phyloP scores from a whole-genome alignment of 1,284 basidiomycete species.

The Cutaneotrichosporon mucoides region DNA sequence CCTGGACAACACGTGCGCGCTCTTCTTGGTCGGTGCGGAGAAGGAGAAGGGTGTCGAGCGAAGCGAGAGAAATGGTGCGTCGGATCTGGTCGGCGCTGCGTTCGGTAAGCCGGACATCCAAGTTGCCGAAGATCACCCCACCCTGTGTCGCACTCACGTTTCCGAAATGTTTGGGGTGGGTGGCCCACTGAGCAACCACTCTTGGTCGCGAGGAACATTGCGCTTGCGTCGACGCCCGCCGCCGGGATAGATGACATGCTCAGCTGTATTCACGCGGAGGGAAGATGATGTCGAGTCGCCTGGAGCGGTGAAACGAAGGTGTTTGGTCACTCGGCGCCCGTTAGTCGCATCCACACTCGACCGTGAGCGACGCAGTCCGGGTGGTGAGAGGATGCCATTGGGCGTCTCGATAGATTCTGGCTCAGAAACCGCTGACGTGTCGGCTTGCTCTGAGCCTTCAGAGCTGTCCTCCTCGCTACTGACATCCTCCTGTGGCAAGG shows the following conservation, averaged over 20 bases:
- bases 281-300: not conserved
- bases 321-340: constrained; percentile 5
- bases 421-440: not conserved
- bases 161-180: constrained; percentile 46
- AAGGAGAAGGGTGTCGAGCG: constrained; percentile 39
- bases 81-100: constrained; percentile 47
- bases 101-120: not conserved
- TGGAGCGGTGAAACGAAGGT: constrained; percentile 16
- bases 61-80: constrained; percentile 48
- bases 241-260: constrained; percentile 8
- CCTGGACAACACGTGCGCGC: constrained; percentile 36
- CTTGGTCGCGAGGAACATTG: constrained; percentile 33
- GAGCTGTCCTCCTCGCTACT: not conserved
- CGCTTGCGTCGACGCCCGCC: constrained; percentile 8
- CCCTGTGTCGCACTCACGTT: constrained; percentile 31
- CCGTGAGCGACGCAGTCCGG: constrained; percentile 1
- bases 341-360: constrained; percentile 2
- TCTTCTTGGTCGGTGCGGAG: constrained; percentile 32
- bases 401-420: constrained; percentile 1
- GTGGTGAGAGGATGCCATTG: not conserved
- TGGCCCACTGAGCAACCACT: constrained; percentile 22
- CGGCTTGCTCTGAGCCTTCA: not conserved
- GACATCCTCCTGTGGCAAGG: not conserved
- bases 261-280: not conserved
- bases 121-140: not conserved